Conservation (phyloP, 768 basidiomycete species). For the Harrya chromipes region DNA sequence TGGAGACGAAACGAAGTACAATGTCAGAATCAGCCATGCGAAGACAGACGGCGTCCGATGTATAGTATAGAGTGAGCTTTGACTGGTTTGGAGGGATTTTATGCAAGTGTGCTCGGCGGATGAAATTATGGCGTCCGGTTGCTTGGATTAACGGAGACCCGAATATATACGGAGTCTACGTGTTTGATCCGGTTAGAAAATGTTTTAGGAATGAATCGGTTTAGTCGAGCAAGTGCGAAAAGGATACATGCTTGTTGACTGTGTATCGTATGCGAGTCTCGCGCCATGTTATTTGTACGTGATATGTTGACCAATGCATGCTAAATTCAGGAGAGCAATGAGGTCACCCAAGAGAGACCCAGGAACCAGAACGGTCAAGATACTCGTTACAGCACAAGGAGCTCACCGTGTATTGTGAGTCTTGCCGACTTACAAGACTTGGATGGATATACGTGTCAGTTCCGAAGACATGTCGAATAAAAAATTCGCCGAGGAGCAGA, state of each 20-base stretch:
- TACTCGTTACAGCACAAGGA: neutral
- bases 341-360: conserved; percentile 15
- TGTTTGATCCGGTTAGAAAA: conserved; percentile 24
- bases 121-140: conserved; percentile 5
- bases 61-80: neutral
- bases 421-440: too few relatives aligned
- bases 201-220: conserved; percentile 15
- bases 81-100: neutral
- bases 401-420: neutral
- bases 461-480: too few relatives aligned
- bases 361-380: conserved; percentile 1
- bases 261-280: neutral
- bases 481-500: too few relatives aligned
- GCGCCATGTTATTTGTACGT: conserved; percentile 26
- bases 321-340: conserved; percentile 26
- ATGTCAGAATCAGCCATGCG: conserved; percentile 35
- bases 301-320: conserved; percentile 13
- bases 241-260: conserved; percentile 9
- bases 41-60: neutral
- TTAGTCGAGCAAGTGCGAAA: conserved; percentile 13
- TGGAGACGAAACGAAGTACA: conserved; percentile 37
- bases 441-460: too few relatives aligned
- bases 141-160: conserved; percentile 1
- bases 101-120: neutral
- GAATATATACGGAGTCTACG: conserved; percentile 17